Conservation (phyloP, 768 basidiomycete genomes). For the Podaxis pistillaris region DNA sequence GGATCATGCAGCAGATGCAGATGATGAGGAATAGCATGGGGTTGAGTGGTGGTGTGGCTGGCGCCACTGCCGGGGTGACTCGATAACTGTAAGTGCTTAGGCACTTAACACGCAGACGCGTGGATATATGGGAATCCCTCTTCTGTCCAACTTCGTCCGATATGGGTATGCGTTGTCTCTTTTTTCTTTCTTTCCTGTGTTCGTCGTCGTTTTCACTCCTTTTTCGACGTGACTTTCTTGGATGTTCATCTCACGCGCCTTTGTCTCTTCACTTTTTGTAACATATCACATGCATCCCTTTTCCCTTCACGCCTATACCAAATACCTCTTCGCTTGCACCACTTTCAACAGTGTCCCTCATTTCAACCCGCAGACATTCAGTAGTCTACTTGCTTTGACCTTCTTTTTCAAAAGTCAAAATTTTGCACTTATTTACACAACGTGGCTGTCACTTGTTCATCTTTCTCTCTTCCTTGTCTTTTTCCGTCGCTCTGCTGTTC, state of each 20-base stretch:
- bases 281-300: not conserved
- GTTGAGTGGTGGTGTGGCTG: not conserved
- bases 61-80: not conserved
- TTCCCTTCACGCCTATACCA: not conserved
- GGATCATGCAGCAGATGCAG: constrained; percentile 16
- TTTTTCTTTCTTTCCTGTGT: not conserved
- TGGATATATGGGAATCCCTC: too few relatives aligned
- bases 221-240: not conserved
- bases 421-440: not conserved
- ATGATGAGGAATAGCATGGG: constrained; percentile 14
- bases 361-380: not conserved
- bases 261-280: not conserved
- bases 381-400: not conserved
- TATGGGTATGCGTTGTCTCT: not conserved
- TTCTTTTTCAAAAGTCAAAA: not conserved
- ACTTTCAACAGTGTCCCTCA: not conserved
- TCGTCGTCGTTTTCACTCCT: not conserved
- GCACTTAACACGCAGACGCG: not conserved
- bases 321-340: not conserved
- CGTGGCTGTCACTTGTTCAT: not conserved
- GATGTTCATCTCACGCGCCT: not conserved
- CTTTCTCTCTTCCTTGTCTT: not conserved
- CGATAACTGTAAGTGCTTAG: not conserved
- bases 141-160: too few relatives aligned
- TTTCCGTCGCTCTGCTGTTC: not conserved